Percentiles rank a stretch among this genome's conserved stretches.
Evolutionary conservation across 2,329 filamentous ascomycete genomes (phyloP).

Genomic region (Pseudocercospora fijiensis): DNA sequence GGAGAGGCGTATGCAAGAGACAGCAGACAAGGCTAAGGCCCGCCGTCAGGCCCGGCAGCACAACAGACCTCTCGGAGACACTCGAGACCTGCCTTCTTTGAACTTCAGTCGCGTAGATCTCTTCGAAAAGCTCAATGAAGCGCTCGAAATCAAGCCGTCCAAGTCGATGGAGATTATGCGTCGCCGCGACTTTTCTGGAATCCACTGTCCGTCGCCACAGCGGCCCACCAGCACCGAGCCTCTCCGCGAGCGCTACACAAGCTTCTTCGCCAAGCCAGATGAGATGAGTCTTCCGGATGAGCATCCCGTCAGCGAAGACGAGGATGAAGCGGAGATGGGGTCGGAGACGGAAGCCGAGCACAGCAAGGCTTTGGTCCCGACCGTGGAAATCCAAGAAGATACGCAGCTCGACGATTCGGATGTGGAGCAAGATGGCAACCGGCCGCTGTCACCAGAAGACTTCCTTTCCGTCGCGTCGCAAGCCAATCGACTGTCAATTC

Average conservation of each 20-base stretch:
- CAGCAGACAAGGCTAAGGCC: slow-evolving; percentile 34
- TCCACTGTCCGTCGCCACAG: slow-evolving; percentile 37
- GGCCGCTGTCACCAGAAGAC: slow-evolving; percentile 44
- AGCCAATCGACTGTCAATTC: slow-evolving; percentile 48
- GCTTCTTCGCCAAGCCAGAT: slow-evolving; percentile 47
- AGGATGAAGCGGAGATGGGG: slow-evolving; percentile 27
- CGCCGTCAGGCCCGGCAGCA: slow-evolving; percentile 34
- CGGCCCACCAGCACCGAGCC: slow-evolving; percentile 42
- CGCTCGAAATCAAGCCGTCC: slow-evolving; percentile 41
- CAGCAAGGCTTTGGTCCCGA: slow-evolving; percentile 26
- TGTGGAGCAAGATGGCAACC: slow-evolving; percentile 25
- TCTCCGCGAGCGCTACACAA: slow-evolving; percentile 47
- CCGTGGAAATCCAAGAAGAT: slow-evolving; percentile 30
- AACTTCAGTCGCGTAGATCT: slow-evolving; percentile 51
- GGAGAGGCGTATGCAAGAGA: slow-evolving; percentile 36
- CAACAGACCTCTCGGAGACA: slow-evolving; percentile 39
- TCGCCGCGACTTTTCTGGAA: slow-evolving; percentile 36
- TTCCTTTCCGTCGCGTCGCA: slow-evolving; percentile 45
- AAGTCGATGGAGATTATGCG: slow-evolving; percentile 42
- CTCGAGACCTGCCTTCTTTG: slow-evolving; percentile 47
- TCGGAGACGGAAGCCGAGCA: slow-evolving; percentile 19
- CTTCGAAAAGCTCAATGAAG: slow-evolving; percentile 48
- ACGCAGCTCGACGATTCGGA: slow-evolving; percentile 27
- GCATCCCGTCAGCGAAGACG: slow-evolving; percentile 23
- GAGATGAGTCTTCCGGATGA: slow-evolving; percentile 31